Percentiles rank a stretch among this genome's conserved stretches.
Evolutionary conservation across 441 rosid species (phyloP).

Genomic region (Populus hybrid): DNA sequence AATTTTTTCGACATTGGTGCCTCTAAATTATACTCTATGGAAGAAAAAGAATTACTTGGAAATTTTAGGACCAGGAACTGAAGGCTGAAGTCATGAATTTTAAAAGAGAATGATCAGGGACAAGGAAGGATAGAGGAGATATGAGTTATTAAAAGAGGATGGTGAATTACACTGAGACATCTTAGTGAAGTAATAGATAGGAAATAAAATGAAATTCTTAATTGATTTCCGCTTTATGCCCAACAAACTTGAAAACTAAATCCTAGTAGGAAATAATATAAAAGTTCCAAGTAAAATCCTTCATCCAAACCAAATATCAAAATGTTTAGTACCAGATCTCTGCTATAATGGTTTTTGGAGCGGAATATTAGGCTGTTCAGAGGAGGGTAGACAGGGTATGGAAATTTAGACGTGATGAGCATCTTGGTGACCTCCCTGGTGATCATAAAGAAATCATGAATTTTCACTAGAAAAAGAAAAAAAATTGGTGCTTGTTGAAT

Average conservation of each 20-base stretch:
- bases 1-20: neutral
- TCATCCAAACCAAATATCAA: neutral
- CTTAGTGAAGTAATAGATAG: neutral
- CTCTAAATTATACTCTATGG: neutral
- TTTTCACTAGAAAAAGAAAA: neutral
- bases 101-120: neutral
- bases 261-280: neutral
- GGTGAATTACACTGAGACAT: neutral
- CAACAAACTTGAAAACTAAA: neutral
- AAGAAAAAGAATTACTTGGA: neutral
- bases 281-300: neutral
- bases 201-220: neutral
- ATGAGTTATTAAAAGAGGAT: neutral
- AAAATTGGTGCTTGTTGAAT: neutral
- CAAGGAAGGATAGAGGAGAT: neutral
- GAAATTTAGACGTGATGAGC: neutral
- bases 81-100: neutral
- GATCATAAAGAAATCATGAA: neutral
- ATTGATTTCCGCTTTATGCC: neutral
- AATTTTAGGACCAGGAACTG: neutral
- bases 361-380: neutral
- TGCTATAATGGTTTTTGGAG: neutral
- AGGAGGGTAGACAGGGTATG: neutral
- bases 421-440: conserved; percentile 3
- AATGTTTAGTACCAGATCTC: neutral